A percentile compares a stretch with the other conserved stretches of the same genome.
Conservation (phyloP, 2,329 filamentous ascomycete species). For the Thelonectria discophora region DNA sequence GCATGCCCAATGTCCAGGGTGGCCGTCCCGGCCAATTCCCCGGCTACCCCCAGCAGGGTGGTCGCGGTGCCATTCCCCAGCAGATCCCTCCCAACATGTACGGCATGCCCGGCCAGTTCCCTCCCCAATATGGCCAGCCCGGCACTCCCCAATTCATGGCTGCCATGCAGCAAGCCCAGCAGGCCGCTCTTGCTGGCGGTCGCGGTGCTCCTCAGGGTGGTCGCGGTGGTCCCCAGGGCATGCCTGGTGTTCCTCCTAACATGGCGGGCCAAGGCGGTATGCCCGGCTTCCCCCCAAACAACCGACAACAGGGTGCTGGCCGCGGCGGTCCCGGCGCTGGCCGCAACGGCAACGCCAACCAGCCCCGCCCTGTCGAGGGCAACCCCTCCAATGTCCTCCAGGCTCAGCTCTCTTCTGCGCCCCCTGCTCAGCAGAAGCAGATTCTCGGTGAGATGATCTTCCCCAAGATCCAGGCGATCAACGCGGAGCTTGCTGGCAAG, state of each 20-base stretch:
- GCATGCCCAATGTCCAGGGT: constrained; percentile 76
- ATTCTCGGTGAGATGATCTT: constrained; percentile 97
- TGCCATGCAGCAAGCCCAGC: constrained; percentile 82
- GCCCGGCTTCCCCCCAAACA: constrained; percentile 67
- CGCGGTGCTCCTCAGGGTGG: constrained; percentile 73
- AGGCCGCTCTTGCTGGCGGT: constrained; percentile 67
- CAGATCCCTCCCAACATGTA: constrained; percentile 91
- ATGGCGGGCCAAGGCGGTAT: constrained; percentile 60
- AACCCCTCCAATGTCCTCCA: constrained; percentile 57
- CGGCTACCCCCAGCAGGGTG: constrained; percentile 84
- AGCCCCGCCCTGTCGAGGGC: constrained; percentile 56
- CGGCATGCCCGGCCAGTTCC: constrained; percentile 80
- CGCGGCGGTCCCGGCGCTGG: constrained; percentile 54
- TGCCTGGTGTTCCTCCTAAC: constrained; percentile 78
- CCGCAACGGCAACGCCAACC: constrained; percentile 57
- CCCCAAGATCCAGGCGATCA: constrained; percentile 95
- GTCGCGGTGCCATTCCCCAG: constrained; percentile 86
- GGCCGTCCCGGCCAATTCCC: constrained; percentile 89
- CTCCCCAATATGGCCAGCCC: constrained; percentile 81
- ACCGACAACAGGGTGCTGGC: constrained; percentile 62
- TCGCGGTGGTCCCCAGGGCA: constrained; percentile 66
- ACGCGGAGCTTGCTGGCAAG: constrained; percentile 96
- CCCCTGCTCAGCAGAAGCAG: constrained; percentile 91
- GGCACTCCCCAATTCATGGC: constrained; percentile 82
- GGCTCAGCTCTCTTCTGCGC: constrained; percentile 64